Conservation (phyloP, 805 yeast genomes). For the Spathaspora passalidarum region DNA sequence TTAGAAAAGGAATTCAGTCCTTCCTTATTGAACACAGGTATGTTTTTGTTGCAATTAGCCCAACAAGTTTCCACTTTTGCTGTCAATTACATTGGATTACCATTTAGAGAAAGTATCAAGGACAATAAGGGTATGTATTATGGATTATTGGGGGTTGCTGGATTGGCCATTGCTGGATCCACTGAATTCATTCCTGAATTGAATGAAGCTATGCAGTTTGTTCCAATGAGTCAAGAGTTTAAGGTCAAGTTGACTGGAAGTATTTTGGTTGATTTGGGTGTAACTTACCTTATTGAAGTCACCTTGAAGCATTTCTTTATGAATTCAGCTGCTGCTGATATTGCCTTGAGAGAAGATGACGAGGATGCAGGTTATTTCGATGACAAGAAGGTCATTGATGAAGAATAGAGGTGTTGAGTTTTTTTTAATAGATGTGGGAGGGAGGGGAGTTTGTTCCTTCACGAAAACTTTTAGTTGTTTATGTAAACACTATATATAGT, state of each 20-base stretch:
- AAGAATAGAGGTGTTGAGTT: neutral
- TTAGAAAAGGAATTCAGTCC: constrained; percentile 86
- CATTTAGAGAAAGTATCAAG: constrained; percentile 85
- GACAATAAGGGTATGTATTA: constrained; percentile 97
- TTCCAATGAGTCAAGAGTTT: constrained; percentile 74
- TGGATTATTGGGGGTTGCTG: constrained; percentile 89
- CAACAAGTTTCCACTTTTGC: constrained; percentile 98
- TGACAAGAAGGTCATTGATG: neutral
- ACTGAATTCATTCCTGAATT: constrained; percentile 94
- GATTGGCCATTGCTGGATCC: constrained; percentile 83
- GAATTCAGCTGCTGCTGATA: constrained; percentile 91
- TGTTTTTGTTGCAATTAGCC: constrained; percentile 88
- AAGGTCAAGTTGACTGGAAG: constrained; percentile 72
- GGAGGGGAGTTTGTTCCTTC: neutral
- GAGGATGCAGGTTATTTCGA: constrained; percentile 2
- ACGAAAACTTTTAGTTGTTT: neutral
- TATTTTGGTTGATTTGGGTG: constrained; percentile 71
- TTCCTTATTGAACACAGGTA: constrained; percentile 91
- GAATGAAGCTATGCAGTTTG: constrained; percentile 88
- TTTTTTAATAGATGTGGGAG: constrained; percentile 2
- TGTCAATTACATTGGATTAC: constrained; percentile 95
- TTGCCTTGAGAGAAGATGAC: constrained; percentile 51
- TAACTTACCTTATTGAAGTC: constrained; percentile 74
- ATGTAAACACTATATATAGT: neutral
- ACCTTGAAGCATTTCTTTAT: constrained; percentile 80